Base-by-base conservation (phyloP, 345 rosid species). In the Firmiana major region DNA sequence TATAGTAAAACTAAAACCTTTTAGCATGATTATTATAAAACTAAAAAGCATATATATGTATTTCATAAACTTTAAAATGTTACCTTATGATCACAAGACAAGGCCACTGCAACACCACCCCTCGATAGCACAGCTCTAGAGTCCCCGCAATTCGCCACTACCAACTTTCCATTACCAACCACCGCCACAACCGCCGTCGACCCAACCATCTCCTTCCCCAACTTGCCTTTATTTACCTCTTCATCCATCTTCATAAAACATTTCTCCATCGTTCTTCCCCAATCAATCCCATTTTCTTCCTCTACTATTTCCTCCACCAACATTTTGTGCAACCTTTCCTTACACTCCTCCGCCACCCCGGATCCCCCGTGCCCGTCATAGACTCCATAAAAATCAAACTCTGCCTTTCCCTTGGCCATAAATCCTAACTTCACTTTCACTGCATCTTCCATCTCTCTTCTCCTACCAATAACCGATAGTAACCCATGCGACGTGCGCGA, bases 301-400 rank as follows among this genome's bases (percentile, higher is more conserved):
- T 26, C 51, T 54, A 40, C 78, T 59, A 85, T 80, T 75, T 78
- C 81, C 79, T 86, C 88, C 71, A 36, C 83, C 54, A 89, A 48
- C 64, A 89, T 74, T 54, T 67, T 45, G 53, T 91, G 95, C 74
- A 91, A n/a, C 80, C 90, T 71, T 83, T 89, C 89, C 60, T 71
- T 77, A 8, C 95, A 91, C 16, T 82, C 92, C 77, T 84, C 88
- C 68, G 93, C 91, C 82, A 91, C 95, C 40, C 77, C 75, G 6
- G 88, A 48, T 11, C 95, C 95, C 8, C 95, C 95, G 81, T 91
- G 91, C 15, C 95, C 95, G 70, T 91, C 95, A 19, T 85, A 90
- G 11, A 90, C 92, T 40, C 90, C 92, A 24, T 80, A 90, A 74
- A 86, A 90, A 54, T 89, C 91, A 31, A 78, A 90, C 54, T 45